These are phyloP conservation scores for Epicoccum sorghinum DNA, from an alignment of 2,329 filamentous ascomycete genomes.

Conservation along the genomic window DNA sequence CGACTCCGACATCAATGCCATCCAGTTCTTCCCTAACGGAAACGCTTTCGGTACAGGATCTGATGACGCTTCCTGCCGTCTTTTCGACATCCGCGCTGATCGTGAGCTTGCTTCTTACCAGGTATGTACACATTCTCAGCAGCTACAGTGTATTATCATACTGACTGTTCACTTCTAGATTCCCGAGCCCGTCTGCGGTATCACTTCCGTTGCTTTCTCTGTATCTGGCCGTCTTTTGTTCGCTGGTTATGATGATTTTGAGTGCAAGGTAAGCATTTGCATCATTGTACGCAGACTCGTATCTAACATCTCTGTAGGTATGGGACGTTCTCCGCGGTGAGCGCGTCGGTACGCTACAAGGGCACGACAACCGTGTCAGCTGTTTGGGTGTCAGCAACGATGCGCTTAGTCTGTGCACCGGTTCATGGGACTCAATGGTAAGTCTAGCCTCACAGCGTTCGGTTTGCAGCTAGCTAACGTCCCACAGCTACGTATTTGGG, in stretches of 20 bases:
- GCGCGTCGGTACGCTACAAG: constrained; percentile 94
- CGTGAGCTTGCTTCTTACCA: constrained; percentile 72
- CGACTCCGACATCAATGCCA: constrained; percentile 98
- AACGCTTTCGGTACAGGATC: constrained; percentile 98
- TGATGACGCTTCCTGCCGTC: constrained; percentile 93
- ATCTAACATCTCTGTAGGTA: constrained; percentile 66
- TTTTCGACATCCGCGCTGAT: constrained; percentile 97
- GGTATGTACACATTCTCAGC: constrained; percentile 28
- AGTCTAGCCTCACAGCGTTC: constrained; percentile 50
- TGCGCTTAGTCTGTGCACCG: constrained; percentile 97
- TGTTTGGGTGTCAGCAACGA: constrained; percentile 99
- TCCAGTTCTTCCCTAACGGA: constrained; percentile 98
- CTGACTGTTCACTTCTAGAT: constrained; percentile 66
- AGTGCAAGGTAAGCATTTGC: constrained; percentile 84
- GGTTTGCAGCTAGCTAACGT: constrained; percentile 30
- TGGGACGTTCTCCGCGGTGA: constrained; percentile 98
- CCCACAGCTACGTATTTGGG: constrained; percentile 59
- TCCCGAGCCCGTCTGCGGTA: constrained; percentile 95
- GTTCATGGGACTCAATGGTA: constrained; percentile 99
- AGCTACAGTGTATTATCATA: constrained; percentile 12
- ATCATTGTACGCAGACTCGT: neutral
- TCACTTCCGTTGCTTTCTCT: constrained; percentile 97
- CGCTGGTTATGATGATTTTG: constrained; percentile 97
- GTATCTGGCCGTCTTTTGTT: constrained; percentile 95
- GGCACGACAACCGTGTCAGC: constrained; percentile 98